These are phyloP conservation scores for Pseudogymnoascus sp. DNA, from an alignment of 2,329 filamentous ascomycete genomes.

Conservation along the genomic window DNA sequence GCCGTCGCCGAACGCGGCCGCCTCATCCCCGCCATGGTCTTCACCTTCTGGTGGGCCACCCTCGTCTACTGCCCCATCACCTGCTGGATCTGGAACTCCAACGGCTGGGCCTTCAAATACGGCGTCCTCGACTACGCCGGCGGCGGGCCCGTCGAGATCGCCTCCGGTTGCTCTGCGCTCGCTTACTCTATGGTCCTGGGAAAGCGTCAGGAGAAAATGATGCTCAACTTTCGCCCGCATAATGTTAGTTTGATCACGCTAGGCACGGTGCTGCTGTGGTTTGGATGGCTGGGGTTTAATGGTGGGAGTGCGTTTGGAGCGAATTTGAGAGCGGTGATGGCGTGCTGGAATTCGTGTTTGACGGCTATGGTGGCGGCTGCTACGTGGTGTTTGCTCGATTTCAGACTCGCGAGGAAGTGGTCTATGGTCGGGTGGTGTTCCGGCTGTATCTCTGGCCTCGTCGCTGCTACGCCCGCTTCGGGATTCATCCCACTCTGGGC, in stretches of 20 bases:
- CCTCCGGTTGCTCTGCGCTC: slow-evolving; percentile 82
- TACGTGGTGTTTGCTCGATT: slow-evolving; percentile 94
- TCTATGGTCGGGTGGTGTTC: slow-evolving; percentile 71
- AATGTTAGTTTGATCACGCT: slow-evolving; percentile 97
- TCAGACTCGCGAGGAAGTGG: slow-evolving; percentile 89
- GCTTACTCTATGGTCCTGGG: slow-evolving; percentile 95
- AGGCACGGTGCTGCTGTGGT: slow-evolving; percentile 93
- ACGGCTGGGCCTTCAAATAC: slow-evolving; percentile 86
- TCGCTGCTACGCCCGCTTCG: slow-evolving; percentile 61
- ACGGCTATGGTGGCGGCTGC: slow-evolving; percentile 87
- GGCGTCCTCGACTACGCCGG: slow-evolving; percentile 95
- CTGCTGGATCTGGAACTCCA: slow-evolving; percentile 93
- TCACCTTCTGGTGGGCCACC: slow-evolving; percentile 93
- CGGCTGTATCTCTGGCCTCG: slow-evolving; percentile 62
- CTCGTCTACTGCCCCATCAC: slow-evolving; percentile 94
- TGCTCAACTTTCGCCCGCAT: slow-evolving; percentile 98
- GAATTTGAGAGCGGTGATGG: slow-evolving; percentile 89
- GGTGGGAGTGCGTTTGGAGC: slow-evolving; percentile 90
- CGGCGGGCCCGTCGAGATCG: slow-evolving; percentile 94
- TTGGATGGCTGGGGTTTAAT: slow-evolving; percentile 98
- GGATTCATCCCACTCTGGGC: slow-evolving; percentile 63
- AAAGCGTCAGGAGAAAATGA: slow-evolving; percentile 96
- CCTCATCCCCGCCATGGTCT: slow-evolving; percentile 87
- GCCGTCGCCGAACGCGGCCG: slow-evolving; percentile 91
- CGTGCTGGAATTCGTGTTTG: slow-evolving; percentile 95